Conservation (phyloP, 345 rosid genomes). For the thale cress (Arabidopsis thaliana) region TAIR10.1 NC_003074.8:10425501-10426000, state of each 20-base stretch:
- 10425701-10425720: constrained; percentile 69
- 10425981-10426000: neutral
- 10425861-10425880: constrained; percentile 50
- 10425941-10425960: neutral
- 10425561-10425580: neutral
- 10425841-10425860: constrained; percentile 57
- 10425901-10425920: constrained; percentile 62
- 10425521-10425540: constrained; percentile 1
- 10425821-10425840: constrained; percentile 40
- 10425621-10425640: constrained; percentile 44
- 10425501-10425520: constrained; percentile 7
- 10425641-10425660: constrained; percentile 39
- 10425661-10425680: constrained; percentile 34
- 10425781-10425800: constrained; percentile 62
- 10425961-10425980: neutral
- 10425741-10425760: constrained; percentile 24
- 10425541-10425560: neutral
- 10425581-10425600: constrained; percentile 27
- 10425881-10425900: constrained; percentile 55
- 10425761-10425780: constrained; percentile 33
- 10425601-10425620: constrained; percentile 57
- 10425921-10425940: constrained; percentile 37
- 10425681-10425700: constrained; percentile 56
- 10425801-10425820: constrained; percentile 68
- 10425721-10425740: constrained; percentile 24